Conservation (phyloP, 768 basidiomycete genomes). For the Dentipellis sp. region DNA sequence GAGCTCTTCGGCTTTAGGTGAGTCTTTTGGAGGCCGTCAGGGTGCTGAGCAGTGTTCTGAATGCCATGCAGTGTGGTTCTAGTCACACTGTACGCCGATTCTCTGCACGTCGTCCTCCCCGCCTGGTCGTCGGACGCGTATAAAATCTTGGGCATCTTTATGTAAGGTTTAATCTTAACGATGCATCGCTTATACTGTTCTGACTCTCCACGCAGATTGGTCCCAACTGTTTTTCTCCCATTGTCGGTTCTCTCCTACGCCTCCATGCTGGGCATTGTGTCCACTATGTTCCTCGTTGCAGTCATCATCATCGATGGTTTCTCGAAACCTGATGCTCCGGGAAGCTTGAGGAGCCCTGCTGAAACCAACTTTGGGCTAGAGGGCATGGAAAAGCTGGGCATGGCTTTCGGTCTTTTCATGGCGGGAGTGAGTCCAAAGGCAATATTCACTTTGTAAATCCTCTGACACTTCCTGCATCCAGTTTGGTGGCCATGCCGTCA, state of each 20-base stretch:
- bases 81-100: conserved; percentile 86
- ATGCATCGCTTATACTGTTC: not conserved
- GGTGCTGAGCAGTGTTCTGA: not conserved
- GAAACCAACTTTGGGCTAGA: conserved; percentile 52
- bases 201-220: conserved; percentile 37
- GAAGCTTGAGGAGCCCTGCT: conserved; percentile 72
- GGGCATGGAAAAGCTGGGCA: conserved; percentile 50
- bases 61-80: conserved; percentile 57
- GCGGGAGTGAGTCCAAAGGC: conserved; percentile 49
- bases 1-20: conserved; percentile 82
- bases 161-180: conserved; percentile 39
- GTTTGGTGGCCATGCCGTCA: conserved; percentile 89
- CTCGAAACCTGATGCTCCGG: conserved; percentile 60
- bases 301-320: conserved; percentile 82
- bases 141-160: conserved; percentile 61
- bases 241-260: conserved; percentile 81
- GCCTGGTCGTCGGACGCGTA: conserved; percentile 57
- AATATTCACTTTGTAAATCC: not conserved
- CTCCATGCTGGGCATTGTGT: conserved; percentile 78
- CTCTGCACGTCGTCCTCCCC: conserved; percentile 66
- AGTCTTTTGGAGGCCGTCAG: conserved; percentile 8
- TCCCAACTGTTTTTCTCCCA: conserved; percentile 81
- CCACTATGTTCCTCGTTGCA: conserved; percentile 62
- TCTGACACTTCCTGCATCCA: conserved; percentile 19
- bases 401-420: conserved; percentile 88